Evolutionary conservation across 2,329 filamentous ascomycete genomes (phyloP), one percentile per base, ranked within the genome.

Genomic region (Talaromyces atroroseus): DNA sequence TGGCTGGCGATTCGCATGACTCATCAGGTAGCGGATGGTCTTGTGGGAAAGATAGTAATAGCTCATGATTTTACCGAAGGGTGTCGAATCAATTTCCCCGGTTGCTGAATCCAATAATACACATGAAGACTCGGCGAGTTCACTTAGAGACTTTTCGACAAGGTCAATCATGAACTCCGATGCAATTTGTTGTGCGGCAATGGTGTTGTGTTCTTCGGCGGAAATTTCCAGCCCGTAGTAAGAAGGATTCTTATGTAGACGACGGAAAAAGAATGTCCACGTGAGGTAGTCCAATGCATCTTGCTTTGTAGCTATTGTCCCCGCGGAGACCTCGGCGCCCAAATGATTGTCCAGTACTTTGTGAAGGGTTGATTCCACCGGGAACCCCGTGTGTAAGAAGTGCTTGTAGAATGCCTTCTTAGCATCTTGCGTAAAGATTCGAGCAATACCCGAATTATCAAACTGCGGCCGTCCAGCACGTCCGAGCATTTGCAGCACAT

Each of bases 381-480:
- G 95, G 71, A 99, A 99, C 1, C 94, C 95, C 0, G 92, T 97
- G 68, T 99, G 94, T 54, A 99, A 75, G 76, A 99, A 99, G 74
- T 99, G 94, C 77, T 99, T 99, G 76, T 99, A 99, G 73, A 99
- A 99, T 58, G 95, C 90, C 74, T 99, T 99, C 79, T 97, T 99
- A 2, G 92, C 80, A 66, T 97, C 92, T 66, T 99, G 92, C 0
- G 94, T 99, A 68, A 99, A 96, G 68, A 99, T 99, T 29, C 92
- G 87, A 10, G 94, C 95, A 57, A 99, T 95, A 62, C 95, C 94
- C 0, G 92, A 95, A 54, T 87, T 89, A 72, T 99, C 94, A 70
- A 99, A 99, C 68, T 99, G 94, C 3, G 94, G 94, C 60, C 94
- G 88, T 16, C 94, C 94, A 12, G 94, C 94, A 74, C 94, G 87